phyloP scores from a whole-genome alignment of 192 early-diverging fungal species.

The Spinellus fusiger region DNA sequence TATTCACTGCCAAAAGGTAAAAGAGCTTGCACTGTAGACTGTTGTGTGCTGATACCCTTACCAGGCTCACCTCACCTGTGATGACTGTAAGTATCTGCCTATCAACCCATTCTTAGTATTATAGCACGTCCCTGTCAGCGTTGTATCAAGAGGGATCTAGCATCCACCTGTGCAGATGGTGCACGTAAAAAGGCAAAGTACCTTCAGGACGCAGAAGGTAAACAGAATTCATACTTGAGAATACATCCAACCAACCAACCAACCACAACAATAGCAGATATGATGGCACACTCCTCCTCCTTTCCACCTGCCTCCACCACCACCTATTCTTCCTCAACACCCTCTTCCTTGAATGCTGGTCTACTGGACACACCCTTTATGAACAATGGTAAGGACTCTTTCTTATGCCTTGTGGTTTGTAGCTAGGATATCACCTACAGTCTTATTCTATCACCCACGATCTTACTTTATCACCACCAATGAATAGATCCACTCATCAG shows the following conservation, averaged over 20 bases:
- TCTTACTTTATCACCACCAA: not conserved
- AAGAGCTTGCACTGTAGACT: not conserved
- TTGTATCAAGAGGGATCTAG: slow-evolving; percentile 78
- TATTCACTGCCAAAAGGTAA: slow-evolving; percentile 58
- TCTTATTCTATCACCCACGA: too few relatives aligned
- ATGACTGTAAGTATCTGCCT: slow-evolving; percentile 48
- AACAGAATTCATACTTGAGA: too few relatives aligned
- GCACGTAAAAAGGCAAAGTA: slow-evolving; percentile 92
- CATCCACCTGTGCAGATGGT: slow-evolving; percentile 76
- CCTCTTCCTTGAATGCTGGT: not conserved
- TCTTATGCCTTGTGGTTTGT: not conserved
- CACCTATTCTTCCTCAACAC: not conserved
- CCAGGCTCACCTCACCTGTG: slow-evolving; percentile 66
- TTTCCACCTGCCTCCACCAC: not conserved
- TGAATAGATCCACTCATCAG: not conserved
- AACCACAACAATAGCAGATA: too few relatives aligned
- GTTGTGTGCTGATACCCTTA: not conserved
- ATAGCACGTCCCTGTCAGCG: slow-evolving; percentile 80
- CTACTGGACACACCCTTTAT: not conserved
- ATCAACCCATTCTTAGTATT: not conserved
- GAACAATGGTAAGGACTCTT: not conserved
- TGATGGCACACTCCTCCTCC: not conserved
- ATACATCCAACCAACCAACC: not conserved
- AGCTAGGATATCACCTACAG: too few relatives aligned
- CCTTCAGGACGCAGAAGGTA: slow-evolving; percentile 65